Evolutionary conservation across 202 grass and related monocot species (phyloP).

Genomic region (Cymbopogon flexuosus): DNA sequence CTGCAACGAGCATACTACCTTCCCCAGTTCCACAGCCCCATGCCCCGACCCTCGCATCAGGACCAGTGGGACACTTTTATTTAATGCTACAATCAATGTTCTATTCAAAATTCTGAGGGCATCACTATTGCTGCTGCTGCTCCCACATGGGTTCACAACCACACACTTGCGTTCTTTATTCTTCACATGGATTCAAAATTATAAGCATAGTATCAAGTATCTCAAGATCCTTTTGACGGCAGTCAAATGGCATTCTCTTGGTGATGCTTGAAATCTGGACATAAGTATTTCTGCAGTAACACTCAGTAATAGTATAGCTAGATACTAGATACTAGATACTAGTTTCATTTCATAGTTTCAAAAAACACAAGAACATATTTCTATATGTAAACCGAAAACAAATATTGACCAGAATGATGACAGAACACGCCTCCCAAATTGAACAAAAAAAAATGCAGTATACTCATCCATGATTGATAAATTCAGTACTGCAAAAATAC

Average conservation of each 20-base stretch:
- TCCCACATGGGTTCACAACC: neutral
- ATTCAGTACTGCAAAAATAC: neutral
- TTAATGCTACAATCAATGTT: slow-evolving; percentile 9
- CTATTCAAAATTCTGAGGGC: slow-evolving; percentile 16
- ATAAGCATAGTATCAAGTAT: neutral
- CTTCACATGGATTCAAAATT: slow-evolving; percentile 13
- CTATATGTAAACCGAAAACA: neutral
- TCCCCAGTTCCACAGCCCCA: neutral
- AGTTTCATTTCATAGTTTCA: neutral
- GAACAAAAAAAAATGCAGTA: neutral
- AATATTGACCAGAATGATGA: neutral
- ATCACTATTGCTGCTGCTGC: neutral
- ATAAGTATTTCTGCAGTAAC: neutral
- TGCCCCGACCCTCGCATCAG: neutral
- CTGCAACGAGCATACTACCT: neutral
- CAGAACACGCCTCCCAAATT: neutral
- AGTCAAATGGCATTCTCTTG: neutral
- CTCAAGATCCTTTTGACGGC: neutral
- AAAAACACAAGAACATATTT: neutral
- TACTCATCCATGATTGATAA: neutral
- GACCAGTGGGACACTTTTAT: neutral
- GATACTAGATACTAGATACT: neutral
- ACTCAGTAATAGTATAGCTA: neutral
- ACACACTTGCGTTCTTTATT: neutral
- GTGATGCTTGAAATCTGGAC: neutral